phyloP scores from a whole-genome alignment of 495 filamentous ascomycete species.

The Jackrogersella multiformis region DNA sequence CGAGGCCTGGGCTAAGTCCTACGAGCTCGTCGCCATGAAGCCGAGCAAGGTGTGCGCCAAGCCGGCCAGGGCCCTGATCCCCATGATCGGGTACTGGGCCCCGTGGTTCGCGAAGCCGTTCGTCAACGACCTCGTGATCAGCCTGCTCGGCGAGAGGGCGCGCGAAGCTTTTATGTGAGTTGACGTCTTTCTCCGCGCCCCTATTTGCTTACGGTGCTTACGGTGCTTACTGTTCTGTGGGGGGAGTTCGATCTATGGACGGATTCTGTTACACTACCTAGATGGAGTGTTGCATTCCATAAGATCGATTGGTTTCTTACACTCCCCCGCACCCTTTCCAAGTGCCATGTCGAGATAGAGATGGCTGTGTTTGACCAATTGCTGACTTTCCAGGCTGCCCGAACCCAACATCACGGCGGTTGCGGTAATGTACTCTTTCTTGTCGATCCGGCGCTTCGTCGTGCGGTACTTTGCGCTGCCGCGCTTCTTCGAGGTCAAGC shows the following conservation, averaged over 20 bases:
- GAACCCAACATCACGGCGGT: slow-evolving; percentile 41
- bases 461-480: slow-evolving; percentile 67
- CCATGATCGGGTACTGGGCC: slow-evolving; percentile 66
- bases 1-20: slow-evolving; percentile 64
- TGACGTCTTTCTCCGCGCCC: neutral
- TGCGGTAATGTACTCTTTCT: slow-evolving; percentile 41
- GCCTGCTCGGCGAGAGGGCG: slow-evolving; percentile 70
- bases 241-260: neutral
- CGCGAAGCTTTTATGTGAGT: slow-evolving; percentile 72
- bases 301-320: neutral
- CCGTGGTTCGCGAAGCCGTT: slow-evolving; percentile 60
- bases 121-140: slow-evolving; percentile 61
- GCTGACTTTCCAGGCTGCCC: slow-evolving; percentile 34
- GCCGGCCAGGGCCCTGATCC: slow-evolving; percentile 61
- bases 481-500: slow-evolving; percentile 57
- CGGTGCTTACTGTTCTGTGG: neutral
- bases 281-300: neutral
- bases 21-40: slow-evolving; percentile 65
- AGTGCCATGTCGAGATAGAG: neutral
- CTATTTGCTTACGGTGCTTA: neutral
- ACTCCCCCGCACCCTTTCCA: neutral
- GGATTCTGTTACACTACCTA: neutral
- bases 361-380: neutral
- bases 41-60: slow-evolving; percentile 46
- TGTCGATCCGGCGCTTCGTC: slow-evolving; percentile 60